Base-by-base conservation (phyloP, 1,284 basidiomycete genomes). In the Fomitopsis betulina region DNA sequence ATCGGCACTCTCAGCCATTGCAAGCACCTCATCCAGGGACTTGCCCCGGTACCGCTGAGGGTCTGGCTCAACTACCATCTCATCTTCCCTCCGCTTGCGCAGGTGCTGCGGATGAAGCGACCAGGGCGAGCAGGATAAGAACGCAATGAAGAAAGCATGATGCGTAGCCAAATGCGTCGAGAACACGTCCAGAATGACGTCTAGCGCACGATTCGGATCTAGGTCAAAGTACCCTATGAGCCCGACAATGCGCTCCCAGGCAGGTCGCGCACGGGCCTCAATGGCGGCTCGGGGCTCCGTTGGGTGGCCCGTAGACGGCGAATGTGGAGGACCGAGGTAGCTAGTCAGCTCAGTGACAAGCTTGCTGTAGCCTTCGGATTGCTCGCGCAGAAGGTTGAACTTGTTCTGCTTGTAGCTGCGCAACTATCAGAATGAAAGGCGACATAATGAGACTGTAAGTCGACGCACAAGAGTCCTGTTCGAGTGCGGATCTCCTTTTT, bases 341-440 rank as follows among this genome's bases (percentile, higher is more conserved):
- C 86, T 87, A 10, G 93, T 87, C 42, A 98, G 76, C 68, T 96
- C 93, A 9, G 90, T 86, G 33, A 91, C 85, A 37, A 99, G 84
- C 68, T 96, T 95, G 67, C 93, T 93, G 75, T 95, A 99, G 5
- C 97, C 97, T 77, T 99, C 96, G 0, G 94, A 96, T 65, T 97
- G 94, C 75, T 99, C 97, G 42, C 97, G 90, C 10, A 98, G 82
- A 35, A 99, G 83, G 68, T 99, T 99, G 79, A 95, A 98, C 74
- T 98, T 98, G 75, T 95, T 95, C 73, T 99, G 97, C 73, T 96
- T 98, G 81, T 96, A 99, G 74, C 90, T 93, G 66, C 27, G 55
- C 30, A 39, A 51, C 53, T 58, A 32, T 53, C 37, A 60, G 40
- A 12, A 32, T 5, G 39, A 27, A 43, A 42, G 35, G 12, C 23